These are phyloP conservation scores for Neonectria coccinea DNA, from an alignment of 2,329 filamentous ascomycete species.

Conservation along the genomic window DNA sequence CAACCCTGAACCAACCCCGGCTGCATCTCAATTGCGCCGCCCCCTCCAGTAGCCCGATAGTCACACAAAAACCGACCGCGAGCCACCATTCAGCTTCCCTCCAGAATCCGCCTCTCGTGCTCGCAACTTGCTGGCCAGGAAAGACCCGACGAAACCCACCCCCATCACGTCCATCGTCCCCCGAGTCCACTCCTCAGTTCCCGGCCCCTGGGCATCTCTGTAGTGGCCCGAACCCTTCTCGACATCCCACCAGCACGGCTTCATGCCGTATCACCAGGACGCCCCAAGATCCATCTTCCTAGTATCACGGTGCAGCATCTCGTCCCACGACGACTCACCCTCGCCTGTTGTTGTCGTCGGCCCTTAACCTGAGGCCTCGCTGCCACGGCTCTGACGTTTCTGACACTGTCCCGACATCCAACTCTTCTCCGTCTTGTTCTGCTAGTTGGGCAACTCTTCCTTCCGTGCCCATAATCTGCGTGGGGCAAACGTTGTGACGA, in stretches of 20 bases:
- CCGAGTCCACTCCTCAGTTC: conserved; percentile 48
- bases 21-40: conserved; percentile 57
- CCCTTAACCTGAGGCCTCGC: conserved; percentile 31
- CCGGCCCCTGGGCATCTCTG: conserved; percentile 53
- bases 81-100: conserved; percentile 55
- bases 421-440: conserved; percentile 28
- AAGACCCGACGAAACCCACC: conserved; percentile 43
- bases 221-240: conserved; percentile 60
- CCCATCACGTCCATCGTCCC: conserved; percentile 33
- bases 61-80: conserved; percentile 63
- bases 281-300: conserved; percentile 58
- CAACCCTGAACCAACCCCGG: conserved; percentile 56
- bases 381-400: conserved; percentile 24
- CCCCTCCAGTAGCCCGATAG: conserved; percentile 53
- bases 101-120: conserved; percentile 47
- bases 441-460: conserved; percentile 35
- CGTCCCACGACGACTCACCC: conserved; percentile 59
- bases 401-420: conserved; percentile 28
- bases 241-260: conserved; percentile 60
- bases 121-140: conserved; percentile 45
- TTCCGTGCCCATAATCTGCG: conserved; percentile 38
- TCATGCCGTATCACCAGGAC: conserved; percentile 62
- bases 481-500: conserved; percentile 33
- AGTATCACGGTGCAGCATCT: conserved; percentile 65
- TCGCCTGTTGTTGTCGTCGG: conserved; percentile 45